Conservation (phyloP, 306 rosid species). For the Quercus bicolor region DNA sequence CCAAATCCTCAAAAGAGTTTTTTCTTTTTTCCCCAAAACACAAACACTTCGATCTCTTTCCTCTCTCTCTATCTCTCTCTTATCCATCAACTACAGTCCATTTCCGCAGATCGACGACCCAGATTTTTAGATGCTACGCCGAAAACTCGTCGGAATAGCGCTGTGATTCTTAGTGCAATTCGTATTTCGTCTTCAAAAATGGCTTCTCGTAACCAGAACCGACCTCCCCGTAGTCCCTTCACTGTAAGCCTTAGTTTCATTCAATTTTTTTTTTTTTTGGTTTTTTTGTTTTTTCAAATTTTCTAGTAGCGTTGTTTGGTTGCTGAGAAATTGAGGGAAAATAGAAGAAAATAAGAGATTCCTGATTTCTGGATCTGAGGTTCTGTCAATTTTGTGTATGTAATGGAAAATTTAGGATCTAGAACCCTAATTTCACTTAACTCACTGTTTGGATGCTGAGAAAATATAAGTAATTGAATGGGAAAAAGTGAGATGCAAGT, state of each 20-base stretch:
- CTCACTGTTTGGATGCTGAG: neutral
- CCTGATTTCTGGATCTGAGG: neutral
- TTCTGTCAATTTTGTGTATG: neutral
- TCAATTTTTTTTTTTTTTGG: neutral
- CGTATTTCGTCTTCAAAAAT: conserved; percentile 19
- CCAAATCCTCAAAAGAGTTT: neutral
- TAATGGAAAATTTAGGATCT: neutral
- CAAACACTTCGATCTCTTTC: too few species aligned
- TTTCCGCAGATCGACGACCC: neutral
- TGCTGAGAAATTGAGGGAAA: neutral
- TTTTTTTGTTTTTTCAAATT: neutral
- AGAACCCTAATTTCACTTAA: neutral
- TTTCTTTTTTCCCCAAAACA: conserved; percentile 2
- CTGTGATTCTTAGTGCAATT: neutral
- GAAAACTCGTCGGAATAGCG: neutral
- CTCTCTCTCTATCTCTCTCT: neutral
- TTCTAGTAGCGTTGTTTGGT: neutral
- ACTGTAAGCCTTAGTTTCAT: conserved; percentile 31
- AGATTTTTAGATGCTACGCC: neutral
- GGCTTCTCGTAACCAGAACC: conserved; percentile 82
- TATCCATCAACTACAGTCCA: neutral
- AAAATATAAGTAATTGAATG: neutral
- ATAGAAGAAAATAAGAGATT: neutral
- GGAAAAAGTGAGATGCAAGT: neutral
- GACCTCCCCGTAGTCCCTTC: conserved; percentile 75